phyloP scores from a whole-genome alignment of 2,329 filamentous ascomycete genomes.

The Penicillium sp. region DNA sequence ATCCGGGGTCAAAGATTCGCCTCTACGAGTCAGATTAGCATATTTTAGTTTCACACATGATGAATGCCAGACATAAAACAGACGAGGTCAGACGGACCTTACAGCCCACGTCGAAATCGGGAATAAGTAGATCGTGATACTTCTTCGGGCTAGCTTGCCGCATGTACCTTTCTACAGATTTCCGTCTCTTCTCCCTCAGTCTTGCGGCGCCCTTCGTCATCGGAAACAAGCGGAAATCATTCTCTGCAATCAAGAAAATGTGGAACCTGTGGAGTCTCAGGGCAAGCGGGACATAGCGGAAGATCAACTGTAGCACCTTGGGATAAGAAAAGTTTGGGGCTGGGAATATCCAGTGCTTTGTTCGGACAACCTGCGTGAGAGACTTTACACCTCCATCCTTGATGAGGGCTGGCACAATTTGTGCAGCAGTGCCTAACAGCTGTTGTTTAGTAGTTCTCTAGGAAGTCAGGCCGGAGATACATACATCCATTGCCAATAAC shows the following conservation, averaged over 20 bases:
- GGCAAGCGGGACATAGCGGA: conserved; percentile 43
- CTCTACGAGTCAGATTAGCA: conserved; percentile 32
- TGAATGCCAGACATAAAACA: neutral
- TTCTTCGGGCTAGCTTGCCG: conserved; percentile 55
- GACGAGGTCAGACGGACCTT: conserved; percentile 40
- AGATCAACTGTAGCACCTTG: conserved; percentile 51
- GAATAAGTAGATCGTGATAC: conserved; percentile 62
- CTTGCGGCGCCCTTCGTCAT: conserved; percentile 32
- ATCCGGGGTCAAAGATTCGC: conserved; percentile 55
- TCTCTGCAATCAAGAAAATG: conserved; percentile 39
- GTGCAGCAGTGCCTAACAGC: neutral
- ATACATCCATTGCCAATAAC: conserved; percentile 39
- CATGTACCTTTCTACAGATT: conserved; percentile 50
- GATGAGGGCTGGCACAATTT: neutral
- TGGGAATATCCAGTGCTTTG: conserved; percentile 59
- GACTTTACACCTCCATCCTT: conserved; percentile 39
- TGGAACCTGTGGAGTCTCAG: conserved; percentile 21
- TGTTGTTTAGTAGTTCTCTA: too few species aligned
- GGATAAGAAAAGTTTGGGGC: conserved; percentile 46
- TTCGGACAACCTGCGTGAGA: conserved; percentile 59
- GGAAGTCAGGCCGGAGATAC: neutral
- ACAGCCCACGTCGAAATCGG: conserved; percentile 63
- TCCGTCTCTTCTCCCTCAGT: neutral
- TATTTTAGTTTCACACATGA: too few species aligned
- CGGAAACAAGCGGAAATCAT: conserved; percentile 31